These are phyloP conservation scores for Myriosclerotinia curreyana DNA, from an alignment of 2,329 filamentous ascomycete genomes.

Conservation along the genomic window DNA sequence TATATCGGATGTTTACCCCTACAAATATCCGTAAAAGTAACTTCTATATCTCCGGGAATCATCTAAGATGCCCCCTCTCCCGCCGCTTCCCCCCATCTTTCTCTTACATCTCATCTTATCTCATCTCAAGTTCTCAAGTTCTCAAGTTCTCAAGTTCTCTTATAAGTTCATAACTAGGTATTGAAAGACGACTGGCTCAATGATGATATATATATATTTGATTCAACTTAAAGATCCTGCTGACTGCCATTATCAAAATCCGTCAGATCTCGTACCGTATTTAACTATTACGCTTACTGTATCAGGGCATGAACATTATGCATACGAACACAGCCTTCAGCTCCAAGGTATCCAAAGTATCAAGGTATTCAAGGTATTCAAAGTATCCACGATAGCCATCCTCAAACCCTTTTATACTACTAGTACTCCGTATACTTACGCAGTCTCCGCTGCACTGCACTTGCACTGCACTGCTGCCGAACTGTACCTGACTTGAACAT, in stretches of 20 bases:
- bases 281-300: conserved; percentile 19
- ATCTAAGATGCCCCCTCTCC: no score
- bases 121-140: no score
- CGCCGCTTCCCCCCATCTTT: no score
- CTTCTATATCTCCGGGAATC: no score
- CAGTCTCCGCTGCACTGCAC: background rate
- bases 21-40: no score
- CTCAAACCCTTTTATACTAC: conserved; percentile 1
- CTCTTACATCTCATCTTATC: no score
- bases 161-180: no score
- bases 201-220: no score
- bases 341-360: background rate
- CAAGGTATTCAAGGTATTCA: background rate
- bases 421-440: no score
- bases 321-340: conserved; percentile 20
- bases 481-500: conserved; percentile 20
- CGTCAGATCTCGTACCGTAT: conserved; percentile 14
- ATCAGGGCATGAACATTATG: conserved; percentile 18
- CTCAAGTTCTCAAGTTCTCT: no score
- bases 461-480: conserved; percentile 19
- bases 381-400: background rate
- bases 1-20: no score
- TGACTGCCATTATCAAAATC: conserved; percentile 5
- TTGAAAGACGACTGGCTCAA: no score
- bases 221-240: background rate